These are phyloP conservation scores for Metschnikowia amazonensis DNA, from an alignment of 805 yeast genomes.

Conservation along the genomic window DNA sequence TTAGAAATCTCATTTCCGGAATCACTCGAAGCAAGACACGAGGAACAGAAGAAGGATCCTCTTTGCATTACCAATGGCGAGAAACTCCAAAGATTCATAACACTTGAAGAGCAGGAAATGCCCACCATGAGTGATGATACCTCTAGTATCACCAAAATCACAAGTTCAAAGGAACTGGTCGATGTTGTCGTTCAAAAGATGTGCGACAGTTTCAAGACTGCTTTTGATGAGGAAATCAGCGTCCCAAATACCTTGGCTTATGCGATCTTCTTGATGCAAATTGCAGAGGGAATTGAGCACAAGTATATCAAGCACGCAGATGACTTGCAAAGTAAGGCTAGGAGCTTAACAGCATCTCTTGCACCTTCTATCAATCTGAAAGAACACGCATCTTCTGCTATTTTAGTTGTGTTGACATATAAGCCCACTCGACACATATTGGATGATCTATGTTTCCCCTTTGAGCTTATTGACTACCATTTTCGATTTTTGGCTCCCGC, in stretches of 20 bases:
- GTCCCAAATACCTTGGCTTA: background rate
- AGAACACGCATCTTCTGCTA: constrained; percentile 4
- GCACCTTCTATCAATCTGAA: constrained; percentile 10
- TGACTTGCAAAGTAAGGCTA: constrained; percentile 7
- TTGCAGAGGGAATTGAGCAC: background rate
- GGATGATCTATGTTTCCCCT: constrained; percentile 11
- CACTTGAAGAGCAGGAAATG: background rate
- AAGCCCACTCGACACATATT: constrained; percentile 4
- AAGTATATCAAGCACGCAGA: background rate
- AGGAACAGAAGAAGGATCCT: background rate
- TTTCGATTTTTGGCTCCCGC: constrained; percentile 4
- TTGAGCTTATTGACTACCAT: constrained; percentile 14
- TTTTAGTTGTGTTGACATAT: constrained; percentile 1
- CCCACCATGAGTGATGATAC: background rate
- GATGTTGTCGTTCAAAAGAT: background rate
- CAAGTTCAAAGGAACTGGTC: constrained; percentile 2
- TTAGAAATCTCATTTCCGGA: background rate
- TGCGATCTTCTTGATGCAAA: constrained; percentile 1
- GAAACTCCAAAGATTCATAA: constrained; percentile 7
- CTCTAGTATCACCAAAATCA: background rate
- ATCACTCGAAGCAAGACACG: background rate
- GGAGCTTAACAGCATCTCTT: constrained; percentile 9
- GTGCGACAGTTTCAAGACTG: background rate
- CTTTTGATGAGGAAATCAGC: background rate
- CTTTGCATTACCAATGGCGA: constrained; percentile 7